Percentiles rank a stretch among this genome's conserved stretches.
phyloP scores from a whole-genome alignment of 306 rosid species.

The Cicer arietinum region DNA sequence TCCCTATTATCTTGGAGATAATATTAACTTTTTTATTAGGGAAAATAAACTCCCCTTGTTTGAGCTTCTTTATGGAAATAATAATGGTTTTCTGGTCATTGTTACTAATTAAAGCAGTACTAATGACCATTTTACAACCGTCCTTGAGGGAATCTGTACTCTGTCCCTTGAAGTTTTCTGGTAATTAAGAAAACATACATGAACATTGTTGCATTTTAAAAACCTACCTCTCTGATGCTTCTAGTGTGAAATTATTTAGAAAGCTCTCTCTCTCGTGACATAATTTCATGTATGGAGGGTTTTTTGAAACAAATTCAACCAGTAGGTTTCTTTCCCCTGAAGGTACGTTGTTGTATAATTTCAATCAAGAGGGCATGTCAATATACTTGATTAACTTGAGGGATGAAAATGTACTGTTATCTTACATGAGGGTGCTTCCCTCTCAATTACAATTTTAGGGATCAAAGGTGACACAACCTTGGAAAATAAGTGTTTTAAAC shows the following conservation, averaged over 20 bases:
- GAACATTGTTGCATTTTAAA: background rate
- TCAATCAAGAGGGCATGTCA: background rate
- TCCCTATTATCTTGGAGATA: slow-evolving; percentile 26
- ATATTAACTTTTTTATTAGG: slow-evolving; percentile 5
- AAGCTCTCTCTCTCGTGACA: slow-evolving; percentile 13
- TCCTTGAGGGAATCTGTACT: too few species aligned
- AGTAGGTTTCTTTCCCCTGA: slow-evolving; percentile 7
- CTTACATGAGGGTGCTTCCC: background rate
- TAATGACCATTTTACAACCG: too few species aligned
- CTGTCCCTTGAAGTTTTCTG: background rate
- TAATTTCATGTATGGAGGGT: background rate
- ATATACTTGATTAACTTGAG: background rate
- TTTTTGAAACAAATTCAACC: background rate
- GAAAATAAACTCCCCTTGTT: background rate
- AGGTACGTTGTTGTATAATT: slow-evolving; percentile 5
- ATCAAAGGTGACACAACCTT: background rate
- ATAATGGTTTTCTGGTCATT: background rate
- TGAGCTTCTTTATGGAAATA: slow-evolving; percentile 6
- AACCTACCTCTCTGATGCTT: slow-evolving; percentile 5
- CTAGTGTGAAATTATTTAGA: slow-evolving; percentile 24
- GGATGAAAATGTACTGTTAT: background rate
- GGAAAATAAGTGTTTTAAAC: background rate
- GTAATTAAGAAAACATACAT: slow-evolving; percentile 9
- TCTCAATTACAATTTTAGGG: background rate
- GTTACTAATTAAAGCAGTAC: too few species aligned